Evolutionary conservation across 1,139 yeast genomes (phyloP), one percentile per base, ranked within the genome.

Genomic region (Hyphopichia wangnamkhiaoensis): DNA sequence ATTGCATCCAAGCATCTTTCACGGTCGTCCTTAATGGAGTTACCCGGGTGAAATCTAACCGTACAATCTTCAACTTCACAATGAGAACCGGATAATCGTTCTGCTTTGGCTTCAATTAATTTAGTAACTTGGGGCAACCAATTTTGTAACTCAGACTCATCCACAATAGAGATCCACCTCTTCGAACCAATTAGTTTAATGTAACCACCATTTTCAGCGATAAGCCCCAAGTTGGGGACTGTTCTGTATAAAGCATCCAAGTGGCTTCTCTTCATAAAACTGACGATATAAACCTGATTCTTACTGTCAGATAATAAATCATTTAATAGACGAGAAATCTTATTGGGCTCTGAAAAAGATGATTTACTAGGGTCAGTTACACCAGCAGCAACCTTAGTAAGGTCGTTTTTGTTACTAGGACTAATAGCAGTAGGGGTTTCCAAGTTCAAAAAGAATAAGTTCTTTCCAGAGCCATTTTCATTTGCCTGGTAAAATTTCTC

Each of bases 171-270:
- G 26, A 79, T 63, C 97, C 97, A 91, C 13, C 68, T 65, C 20
- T 70, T 68, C 9, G 70, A 60, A 2, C 74, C 74, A 23, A 79
- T 72, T 19, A 84, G 54, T 53, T 77, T 81, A 23, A 85, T 76
- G 48, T 70, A 82, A 2, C 90, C 95, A 28, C 98, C 98, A 56
- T 85, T 83, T 59, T 91, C 98, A 1, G 96, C 95, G 48, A 91
- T 81, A 37, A 91, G 68, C 0, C 98, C 98, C 26, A 91, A 57
- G 31, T 77, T 78, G 1, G 84, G 80, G 10, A 81, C 75, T 44
- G 90, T 76, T 28, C 84, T 72, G 61, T 83, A 90, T 38, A 81
- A 61, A 37, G 86, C 71, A 47, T 85, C 88, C 54, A 90, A 66
- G 31, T 82, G 84, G 2, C 73, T 61, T 44, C 84, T 72, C 39